A percentile compares a stretch with the other conserved stretches of the same genome.
Evolutionary conservation across 163 green algal genomes (phyloP).

Genomic region (Volvox carteri): DNA sequence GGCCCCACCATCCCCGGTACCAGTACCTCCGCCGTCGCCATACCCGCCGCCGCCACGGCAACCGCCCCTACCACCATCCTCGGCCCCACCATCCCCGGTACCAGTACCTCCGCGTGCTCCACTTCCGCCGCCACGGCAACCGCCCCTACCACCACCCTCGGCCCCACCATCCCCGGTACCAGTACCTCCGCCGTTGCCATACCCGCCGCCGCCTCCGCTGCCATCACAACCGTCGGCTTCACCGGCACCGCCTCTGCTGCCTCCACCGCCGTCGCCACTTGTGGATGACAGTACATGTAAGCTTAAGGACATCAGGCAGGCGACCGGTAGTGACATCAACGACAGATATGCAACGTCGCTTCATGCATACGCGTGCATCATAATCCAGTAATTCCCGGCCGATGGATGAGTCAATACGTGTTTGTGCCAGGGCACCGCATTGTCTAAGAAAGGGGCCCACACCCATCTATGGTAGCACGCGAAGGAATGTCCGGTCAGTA

Average conservation of each 20-base stretch:
- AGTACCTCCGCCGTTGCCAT: neutral
- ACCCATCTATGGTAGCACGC: too few relatives aligned
- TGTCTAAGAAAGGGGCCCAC: too few relatives aligned
- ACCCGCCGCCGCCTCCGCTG: neutral
- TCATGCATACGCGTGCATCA: neutral
- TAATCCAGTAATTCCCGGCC: neutral
- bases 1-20: neutral
- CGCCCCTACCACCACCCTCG: neutral
- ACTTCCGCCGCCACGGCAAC: neutral
- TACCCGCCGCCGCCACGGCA: neutral
- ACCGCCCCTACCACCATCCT: neutral
- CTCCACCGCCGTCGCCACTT: neutral
- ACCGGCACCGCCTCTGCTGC: neutral
- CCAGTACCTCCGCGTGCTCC: neutral
- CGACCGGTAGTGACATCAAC: too few relatives aligned
- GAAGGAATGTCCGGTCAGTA: too few relatives aligned
- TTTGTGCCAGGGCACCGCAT: too few relatives aligned
- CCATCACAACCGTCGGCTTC: neutral
- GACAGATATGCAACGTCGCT: too few relatives aligned
- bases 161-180: neutral
- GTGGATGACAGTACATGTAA: constrained; percentile 1
- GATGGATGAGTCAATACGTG: too few relatives aligned
- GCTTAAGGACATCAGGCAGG: too few relatives aligned
- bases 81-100: neutral
- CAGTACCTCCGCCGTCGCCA: neutral